These are phyloP conservation scores for Blastocystis hominis DNA, from an alignment of 352 stramenopile genomes.

Conservation along the genomic window DNA sequence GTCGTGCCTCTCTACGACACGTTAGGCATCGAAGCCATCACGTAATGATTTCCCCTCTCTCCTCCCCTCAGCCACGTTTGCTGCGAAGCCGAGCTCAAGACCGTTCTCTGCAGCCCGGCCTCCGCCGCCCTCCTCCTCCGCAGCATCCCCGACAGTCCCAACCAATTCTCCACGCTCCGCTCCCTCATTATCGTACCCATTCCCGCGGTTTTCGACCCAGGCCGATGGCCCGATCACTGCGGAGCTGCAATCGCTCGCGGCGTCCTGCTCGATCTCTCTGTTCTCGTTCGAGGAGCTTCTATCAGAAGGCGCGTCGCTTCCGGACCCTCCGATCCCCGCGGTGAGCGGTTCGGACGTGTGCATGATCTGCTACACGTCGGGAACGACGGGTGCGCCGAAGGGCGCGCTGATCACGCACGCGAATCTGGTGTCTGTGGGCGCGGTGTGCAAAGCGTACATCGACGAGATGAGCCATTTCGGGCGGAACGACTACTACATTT, in stretches of 20 bases:
- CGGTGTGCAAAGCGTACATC: constrained; percentile 56
- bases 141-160: constrained; percentile 3
- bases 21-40: constrained; percentile 68
- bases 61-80: constrained; percentile 64
- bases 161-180: background rate
- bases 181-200: constrained; percentile 50
- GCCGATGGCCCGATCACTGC: background rate
- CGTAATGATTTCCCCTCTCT: background rate
- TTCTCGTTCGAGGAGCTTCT: constrained; percentile 46
- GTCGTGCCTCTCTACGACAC: constrained; percentile 71
- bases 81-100: constrained; percentile 69
- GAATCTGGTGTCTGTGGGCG: constrained; percentile 41
- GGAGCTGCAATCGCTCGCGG: constrained; percentile 3
- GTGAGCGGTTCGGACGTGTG: constrained; percentile 31
- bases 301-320: constrained; percentile 29
- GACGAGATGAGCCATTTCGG: constrained; percentile 46
- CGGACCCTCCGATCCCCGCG: constrained; percentile 60
- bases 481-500: constrained; percentile 59
- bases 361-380: constrained; percentile 53
- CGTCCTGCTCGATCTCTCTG: background rate
- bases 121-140: constrained; percentile 68
- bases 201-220: background rate
- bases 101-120: constrained; percentile 66
- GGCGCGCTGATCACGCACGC: constrained; percentile 21
- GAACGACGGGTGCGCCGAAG: constrained; percentile 44